Evolutionary conservation across 129 eudicot species (phyloP).

Genomic region (Centrapalus pauciflorus): DNA sequence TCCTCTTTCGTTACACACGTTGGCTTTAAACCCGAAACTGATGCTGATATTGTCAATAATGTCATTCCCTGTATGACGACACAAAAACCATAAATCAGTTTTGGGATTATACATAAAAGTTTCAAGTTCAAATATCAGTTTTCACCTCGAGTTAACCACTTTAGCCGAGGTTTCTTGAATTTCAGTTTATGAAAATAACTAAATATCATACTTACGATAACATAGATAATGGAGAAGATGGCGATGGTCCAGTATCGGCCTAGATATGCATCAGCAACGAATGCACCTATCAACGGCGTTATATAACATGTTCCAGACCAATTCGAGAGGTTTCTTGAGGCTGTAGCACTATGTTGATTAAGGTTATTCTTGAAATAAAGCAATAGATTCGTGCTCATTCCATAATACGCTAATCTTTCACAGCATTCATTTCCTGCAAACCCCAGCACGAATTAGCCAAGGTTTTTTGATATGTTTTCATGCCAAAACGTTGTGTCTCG

Average conservation of each 20-base stretch:
- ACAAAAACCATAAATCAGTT: background rate
- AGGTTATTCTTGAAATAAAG: slow-evolving; percentile 51
- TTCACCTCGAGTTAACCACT: no score
- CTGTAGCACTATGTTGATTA: slow-evolving; percentile 55
- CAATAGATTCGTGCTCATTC: slow-evolving; percentile 69
- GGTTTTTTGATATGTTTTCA: background rate
- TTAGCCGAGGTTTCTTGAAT: background rate
- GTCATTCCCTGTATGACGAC: slow-evolving; percentile 59
- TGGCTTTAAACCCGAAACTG: slow-evolving; percentile 51
- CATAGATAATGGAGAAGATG: slow-evolving; percentile 58
- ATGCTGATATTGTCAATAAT: slow-evolving; percentile 54
- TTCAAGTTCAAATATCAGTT: background rate
- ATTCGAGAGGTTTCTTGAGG: slow-evolving; percentile 59
- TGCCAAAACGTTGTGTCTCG: no score
- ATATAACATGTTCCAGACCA: slow-evolving; percentile 88
- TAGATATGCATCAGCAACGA: slow-evolving; percentile 71
- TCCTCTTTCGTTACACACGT: slow-evolving; percentile 31
- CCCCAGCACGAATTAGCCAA: background rate
- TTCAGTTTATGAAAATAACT: background rate
- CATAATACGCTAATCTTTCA: slow-evolving; percentile 80
- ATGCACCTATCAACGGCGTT: slow-evolving; percentile 72
- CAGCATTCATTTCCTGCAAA: slow-evolving; percentile 73
- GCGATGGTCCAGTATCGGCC: slow-evolving; percentile 90
- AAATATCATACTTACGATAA: slow-evolving; percentile 38
- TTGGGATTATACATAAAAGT: background rate